Evolutionary conservation across 306 rosid species (phyloP).

Genomic region (Medicago truncatula): DNA sequence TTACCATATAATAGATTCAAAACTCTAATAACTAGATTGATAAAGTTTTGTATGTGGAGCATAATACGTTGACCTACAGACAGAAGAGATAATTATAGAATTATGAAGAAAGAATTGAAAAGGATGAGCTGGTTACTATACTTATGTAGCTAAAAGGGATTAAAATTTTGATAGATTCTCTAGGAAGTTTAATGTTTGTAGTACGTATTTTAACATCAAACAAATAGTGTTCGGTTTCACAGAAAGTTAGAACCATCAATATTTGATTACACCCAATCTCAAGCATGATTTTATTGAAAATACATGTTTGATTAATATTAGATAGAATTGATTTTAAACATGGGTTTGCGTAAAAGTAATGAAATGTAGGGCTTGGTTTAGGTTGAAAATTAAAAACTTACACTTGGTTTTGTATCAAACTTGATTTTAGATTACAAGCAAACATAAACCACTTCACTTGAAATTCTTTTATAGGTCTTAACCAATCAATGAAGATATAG

Average conservation of each 20-base stretch:
- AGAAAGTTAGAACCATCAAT: neutral
- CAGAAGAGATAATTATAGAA: too few species aligned
- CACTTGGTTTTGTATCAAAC: neutral
- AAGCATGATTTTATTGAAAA: constrained; percentile 1
- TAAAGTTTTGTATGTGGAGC: too few species aligned
- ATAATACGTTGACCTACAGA: too few species aligned
- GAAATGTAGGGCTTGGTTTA: neutral
- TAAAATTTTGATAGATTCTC: neutral
- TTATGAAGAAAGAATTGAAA: too few species aligned
- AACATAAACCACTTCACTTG: neutral
- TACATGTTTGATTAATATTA: neutral
- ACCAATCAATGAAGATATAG: constrained; percentile 22
- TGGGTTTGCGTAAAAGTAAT: too few species aligned
- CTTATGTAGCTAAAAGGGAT: neutral
- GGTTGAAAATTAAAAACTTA: neutral
- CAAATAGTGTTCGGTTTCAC: neutral
- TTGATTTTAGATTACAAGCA: neutral
- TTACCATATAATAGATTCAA: too few species aligned
- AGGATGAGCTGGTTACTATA: too few species aligned
- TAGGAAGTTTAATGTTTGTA: neutral
- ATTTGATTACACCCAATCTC: neutral
- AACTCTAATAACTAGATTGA: too few species aligned
- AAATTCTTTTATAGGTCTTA: neutral
- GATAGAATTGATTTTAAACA: neutral
- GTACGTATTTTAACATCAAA: neutral